Conservation (phyloP, 1,139 yeast genomes). For the Candida sp. region DNA sequence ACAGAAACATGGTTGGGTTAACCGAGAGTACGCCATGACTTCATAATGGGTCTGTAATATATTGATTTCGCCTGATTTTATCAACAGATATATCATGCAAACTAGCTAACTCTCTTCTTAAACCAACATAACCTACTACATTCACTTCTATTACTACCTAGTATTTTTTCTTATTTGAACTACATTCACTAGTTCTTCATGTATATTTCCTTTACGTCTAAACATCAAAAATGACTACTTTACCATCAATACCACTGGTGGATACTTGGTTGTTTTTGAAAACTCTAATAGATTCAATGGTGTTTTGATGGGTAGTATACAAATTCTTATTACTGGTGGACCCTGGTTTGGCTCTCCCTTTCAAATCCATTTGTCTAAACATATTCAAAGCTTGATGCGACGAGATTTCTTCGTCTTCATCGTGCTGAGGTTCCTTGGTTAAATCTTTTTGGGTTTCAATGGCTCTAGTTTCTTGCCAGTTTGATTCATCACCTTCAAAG, state of each 20-base stretch:
- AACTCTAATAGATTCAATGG: slow-evolving; percentile 73
- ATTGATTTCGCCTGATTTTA: too few relatives aligned
- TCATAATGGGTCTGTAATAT: too few relatives aligned
- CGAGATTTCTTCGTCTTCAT: slow-evolving; percentile 56
- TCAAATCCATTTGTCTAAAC: slow-evolving; percentile 94
- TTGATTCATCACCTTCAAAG: slow-evolving; percentile 64
- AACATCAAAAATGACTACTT: slow-evolving; percentile 62
- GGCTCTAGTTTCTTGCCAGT: slow-evolving; percentile 65
- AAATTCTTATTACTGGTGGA: slow-evolving; percentile 39
- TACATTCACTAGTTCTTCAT: too few relatives aligned
- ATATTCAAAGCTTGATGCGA: slow-evolving; percentile 87
- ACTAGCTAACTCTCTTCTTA: too few relatives aligned
- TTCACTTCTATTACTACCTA: too few relatives aligned
- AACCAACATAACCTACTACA: too few relatives aligned
- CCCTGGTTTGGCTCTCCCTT: slow-evolving; percentile 64
- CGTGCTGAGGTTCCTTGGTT: slow-evolving; percentile 35
- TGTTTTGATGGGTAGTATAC: slow-evolving; percentile 86
- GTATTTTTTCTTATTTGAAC: too few relatives aligned
- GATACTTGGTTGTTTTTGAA: slow-evolving; percentile 46
- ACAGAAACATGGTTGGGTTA: too few relatives aligned
- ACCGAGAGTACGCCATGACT: too few relatives aligned
- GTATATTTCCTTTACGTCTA: slow-evolving; percentile 4
- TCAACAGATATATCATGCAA: too few relatives aligned
- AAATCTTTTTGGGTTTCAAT: slow-evolving; percentile 55
- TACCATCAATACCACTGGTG: slow-evolving; percentile 77